These are phyloP conservation scores for Chamaecyparis obtusa DNA, from an alignment of 75 land plant genomes.

Conservation along the genomic window DNA sequence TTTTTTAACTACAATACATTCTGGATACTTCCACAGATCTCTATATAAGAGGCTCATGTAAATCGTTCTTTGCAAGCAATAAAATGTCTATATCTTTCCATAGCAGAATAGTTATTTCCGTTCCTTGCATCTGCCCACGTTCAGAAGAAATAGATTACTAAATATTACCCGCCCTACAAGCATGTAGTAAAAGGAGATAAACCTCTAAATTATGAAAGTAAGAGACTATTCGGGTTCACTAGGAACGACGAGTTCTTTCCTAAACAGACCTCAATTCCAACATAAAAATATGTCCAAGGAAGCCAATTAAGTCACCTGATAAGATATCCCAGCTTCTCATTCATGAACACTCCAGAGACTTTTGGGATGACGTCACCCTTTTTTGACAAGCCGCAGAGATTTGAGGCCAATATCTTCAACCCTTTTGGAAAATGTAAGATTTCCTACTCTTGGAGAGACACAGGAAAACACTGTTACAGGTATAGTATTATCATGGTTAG, in stretches of 20 bases:
- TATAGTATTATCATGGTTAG: neutral
- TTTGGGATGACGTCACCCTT: constrained; percentile 22
- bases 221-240: neutral
- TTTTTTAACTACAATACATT: too few species aligned
- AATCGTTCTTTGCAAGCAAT: too few species aligned
- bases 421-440: constrained; percentile 11
- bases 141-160: neutral
- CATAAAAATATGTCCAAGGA: constrained; percentile 16
- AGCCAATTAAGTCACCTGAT: neutral
- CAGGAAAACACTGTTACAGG: constrained; percentile 28
- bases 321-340: neutral
- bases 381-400: constrained; percentile 23
- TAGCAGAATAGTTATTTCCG: too few species aligned
- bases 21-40: too few species aligned
- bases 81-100: too few species aligned
- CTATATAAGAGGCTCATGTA: too few species aligned
- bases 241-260: constrained; percentile 14
- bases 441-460: constrained; percentile 28
- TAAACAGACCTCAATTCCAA: constrained; percentile 22
- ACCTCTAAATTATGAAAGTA: constrained; percentile 19
- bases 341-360: constrained; percentile 23
- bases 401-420: constrained; percentile 23
- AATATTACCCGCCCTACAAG: neutral
- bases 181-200: constrained; percentile 15
- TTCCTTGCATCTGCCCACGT: too few species aligned